These are phyloP conservation scores for Trichocladium antarcticum DNA, from an alignment of 495 filamentous ascomycete species.

Conservation along the genomic window DNA sequence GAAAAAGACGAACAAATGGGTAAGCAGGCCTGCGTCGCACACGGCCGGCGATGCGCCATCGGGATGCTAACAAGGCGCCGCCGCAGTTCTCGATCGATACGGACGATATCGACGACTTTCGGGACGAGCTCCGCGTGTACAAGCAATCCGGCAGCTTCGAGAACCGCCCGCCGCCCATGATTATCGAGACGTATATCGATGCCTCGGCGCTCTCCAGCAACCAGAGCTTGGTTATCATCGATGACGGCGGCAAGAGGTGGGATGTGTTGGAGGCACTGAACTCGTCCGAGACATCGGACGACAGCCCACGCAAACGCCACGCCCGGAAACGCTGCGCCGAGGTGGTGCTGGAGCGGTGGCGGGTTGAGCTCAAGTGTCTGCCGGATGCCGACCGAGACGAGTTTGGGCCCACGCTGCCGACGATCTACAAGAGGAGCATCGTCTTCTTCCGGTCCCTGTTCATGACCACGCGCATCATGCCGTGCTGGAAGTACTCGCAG, in stretches of 20 bases:
- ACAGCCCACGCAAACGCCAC: slow-evolving; percentile 28
- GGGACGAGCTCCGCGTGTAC: slow-evolving; percentile 71
- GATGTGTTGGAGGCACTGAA: slow-evolving; percentile 78
- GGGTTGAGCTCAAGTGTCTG: slow-evolving; percentile 55
- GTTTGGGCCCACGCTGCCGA: slow-evolving; percentile 61
- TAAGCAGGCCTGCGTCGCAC: slow-evolving; percentile 39
- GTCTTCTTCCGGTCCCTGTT: slow-evolving; percentile 92
- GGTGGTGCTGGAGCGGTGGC: slow-evolving; percentile 86
- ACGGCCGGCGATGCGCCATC: neutral
- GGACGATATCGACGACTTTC: slow-evolving; percentile 78
- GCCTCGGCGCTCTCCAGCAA: slow-evolving; percentile 66
- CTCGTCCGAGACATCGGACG: slow-evolving; percentile 47
- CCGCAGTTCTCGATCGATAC: slow-evolving; percentile 84
- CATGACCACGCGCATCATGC: slow-evolving; percentile 67
- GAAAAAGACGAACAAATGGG: slow-evolving; percentile 82
- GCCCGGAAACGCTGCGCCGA: slow-evolving; percentile 41
- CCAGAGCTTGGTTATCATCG: slow-evolving; percentile 76
- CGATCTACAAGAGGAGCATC: slow-evolving; percentile 91
- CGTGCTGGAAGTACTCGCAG: slow-evolving; percentile 78
- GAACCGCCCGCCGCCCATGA: slow-evolving; percentile 69
- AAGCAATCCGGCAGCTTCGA: slow-evolving; percentile 62
- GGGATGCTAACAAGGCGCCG: neutral
- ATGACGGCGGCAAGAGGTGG: slow-evolving; percentile 83
- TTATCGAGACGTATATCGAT: slow-evolving; percentile 86
- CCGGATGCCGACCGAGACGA: slow-evolving; percentile 46